Base-by-base conservation (phyloP, 1,284 basidiomycete species). In the Athelia psychrophila region DNA sequence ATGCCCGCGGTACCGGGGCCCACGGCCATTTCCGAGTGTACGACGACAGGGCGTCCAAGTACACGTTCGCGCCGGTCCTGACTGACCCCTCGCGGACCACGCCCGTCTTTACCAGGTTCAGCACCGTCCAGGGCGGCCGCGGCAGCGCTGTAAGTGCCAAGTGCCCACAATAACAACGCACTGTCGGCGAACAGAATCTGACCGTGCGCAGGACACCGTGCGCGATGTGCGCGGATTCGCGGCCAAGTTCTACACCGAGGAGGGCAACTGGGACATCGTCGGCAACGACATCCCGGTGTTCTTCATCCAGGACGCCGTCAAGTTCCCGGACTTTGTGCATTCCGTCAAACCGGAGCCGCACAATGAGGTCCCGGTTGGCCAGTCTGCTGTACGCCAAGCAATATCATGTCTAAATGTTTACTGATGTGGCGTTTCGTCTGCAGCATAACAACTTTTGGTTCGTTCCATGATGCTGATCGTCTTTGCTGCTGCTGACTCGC, bases 151-250 rank as follows among this genome's bases (percentile, higher is more conserved):
- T 84, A 60, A 58, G 77, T 22, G 25, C 47, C 51, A 32, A 35
- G 33, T 35, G 33, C 33, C 12, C 33, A 12, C 38, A 18, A 8
- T 42, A 8, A 8, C n/a, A 42, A 8, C 20, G n/a, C n/a, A 8
- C 38, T 42, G 6, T 30, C 13, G 27, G 27, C 6, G 6, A 42
- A 42, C 18, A 25, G n/a, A 16, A 15, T 8, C n/a, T 33, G 10
- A 6, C 24, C 32, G 33, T 36, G 18, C 15, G 50, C 22, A 27
- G 79, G 87, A 90, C 57, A 88, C 86, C 23, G 89, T 88, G 20
- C 81, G 92, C 57, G 92, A 92, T 23, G 89, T 88, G 20, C 81
- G 92, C 57, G 92, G 92, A 0, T 94, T 95, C 60, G 90, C 92
- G 0, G 72, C 78, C 51, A 86, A 91, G 61, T 83, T 94, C 60